Evolutionary conservation across 1,284 basidiomycete species (phyloP).

Genomic region (Leccinum subrobustum): DNA sequence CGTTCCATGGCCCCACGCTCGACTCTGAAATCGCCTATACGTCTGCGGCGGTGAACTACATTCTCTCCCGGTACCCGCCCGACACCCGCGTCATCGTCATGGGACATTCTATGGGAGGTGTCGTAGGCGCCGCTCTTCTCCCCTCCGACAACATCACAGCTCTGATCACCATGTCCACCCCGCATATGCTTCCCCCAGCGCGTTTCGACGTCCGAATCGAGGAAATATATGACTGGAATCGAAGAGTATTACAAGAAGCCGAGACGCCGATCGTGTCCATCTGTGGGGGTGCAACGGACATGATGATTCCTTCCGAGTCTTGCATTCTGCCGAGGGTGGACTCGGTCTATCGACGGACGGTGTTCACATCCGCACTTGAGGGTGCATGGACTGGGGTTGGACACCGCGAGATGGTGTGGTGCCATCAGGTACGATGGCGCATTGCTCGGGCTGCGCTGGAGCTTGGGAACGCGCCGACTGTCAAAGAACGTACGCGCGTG

Average conservation of each 20-base stretch:
- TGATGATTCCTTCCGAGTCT: constrained; percentile 91
- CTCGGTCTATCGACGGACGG: constrained; percentile 57
- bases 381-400: constrained; percentile 95
- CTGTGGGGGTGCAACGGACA: constrained; percentile 90
- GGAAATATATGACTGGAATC: constrained; percentile 59
- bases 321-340: constrained; percentile 60
- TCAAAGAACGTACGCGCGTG: constrained; percentile 35
- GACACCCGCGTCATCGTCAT: constrained; percentile 71
- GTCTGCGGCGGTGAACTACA: constrained; percentile 69
- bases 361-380: constrained; percentile 86
- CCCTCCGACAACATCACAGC: constrained; percentile 68
- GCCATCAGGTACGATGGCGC: constrained; percentile 92
- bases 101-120: constrained; percentile 98
- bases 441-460: constrained; percentile 80
- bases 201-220: constrained; percentile 84
- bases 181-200: constrained; percentile 86
- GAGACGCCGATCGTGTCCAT: constrained; percentile 77
- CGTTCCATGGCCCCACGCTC: constrained; percentile 90
- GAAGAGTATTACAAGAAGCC: constrained; percentile 37
- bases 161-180: constrained; percentile 94
- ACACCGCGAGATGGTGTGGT: constrained; percentile 98
- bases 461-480: constrained; percentile 43
- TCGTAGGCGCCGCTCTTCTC: constrained; percentile 79
- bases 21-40: constrained; percentile 83
- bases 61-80: constrained; percentile 74